A percentile compares a stretch with the other conserved stretches of the same genome.
These are phyloP conservation scores for Tuber brumale DNA, from an alignment of 495 filamentous ascomycete species.

Conservation along the genomic window DNA sequence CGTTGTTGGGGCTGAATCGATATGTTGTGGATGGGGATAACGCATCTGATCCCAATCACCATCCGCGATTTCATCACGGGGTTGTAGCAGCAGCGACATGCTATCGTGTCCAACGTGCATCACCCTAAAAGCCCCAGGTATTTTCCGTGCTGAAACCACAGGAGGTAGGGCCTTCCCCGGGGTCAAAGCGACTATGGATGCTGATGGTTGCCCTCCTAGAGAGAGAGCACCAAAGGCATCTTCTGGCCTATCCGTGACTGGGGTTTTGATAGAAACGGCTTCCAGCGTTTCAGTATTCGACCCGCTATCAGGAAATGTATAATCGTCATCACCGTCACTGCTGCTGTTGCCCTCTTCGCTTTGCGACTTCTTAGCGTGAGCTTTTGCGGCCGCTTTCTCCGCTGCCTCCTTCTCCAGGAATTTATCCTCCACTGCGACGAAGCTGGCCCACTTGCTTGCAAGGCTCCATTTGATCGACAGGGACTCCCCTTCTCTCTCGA, in stretches of 20 bases:
- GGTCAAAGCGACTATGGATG: background rate
- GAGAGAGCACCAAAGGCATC: background rate
- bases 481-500: slow-evolving; percentile 56
- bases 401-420: slow-evolving; percentile 34
- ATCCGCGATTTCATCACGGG: background rate
- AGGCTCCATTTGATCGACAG: slow-evolving; percentile 59
- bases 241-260: background rate
- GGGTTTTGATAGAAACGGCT: background rate
- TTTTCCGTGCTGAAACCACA: background rate
- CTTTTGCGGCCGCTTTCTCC: background rate
- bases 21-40: no score
- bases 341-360: background rate
- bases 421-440: slow-evolving; percentile 56
- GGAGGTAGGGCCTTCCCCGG: background rate
- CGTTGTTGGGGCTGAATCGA: no score
- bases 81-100: background rate
- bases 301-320: background rate
- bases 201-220: background rate
- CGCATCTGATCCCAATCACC: background rate
- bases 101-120: background rate
- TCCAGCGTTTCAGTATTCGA: background rate
- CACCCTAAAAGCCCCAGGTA: background rate
- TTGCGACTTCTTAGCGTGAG: background rate
- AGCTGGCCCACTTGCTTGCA: slow-evolving; percentile 60
- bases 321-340: background rate